Percentiles rank a stretch among this genome's conserved stretches.
These are phyloP conservation scores for Backusella circina DNA, from an alignment of 192 early-diverging fungal genomes.

Conservation along the genomic window DNA sequence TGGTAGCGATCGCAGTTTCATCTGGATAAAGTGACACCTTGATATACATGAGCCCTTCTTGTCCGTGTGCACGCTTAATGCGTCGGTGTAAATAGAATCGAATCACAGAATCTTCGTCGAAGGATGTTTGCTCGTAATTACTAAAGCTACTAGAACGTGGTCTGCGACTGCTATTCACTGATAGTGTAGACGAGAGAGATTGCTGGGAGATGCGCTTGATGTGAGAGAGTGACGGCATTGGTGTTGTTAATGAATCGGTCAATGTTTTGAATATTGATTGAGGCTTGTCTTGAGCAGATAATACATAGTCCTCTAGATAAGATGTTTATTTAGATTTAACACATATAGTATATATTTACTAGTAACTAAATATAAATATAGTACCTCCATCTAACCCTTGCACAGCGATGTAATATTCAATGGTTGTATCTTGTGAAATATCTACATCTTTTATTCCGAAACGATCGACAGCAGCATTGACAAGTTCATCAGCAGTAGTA, in stretches of 20 bases:
- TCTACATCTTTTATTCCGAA: conserved; percentile 40
- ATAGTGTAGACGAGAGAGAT: neutral
- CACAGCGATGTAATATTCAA: conserved; percentile 45
- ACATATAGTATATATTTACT: neutral
- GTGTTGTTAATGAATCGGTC: conserved; percentile 38
- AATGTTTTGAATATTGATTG: conserved; percentile 46
- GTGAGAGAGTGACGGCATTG: conserved; percentile 41
- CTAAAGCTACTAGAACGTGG: conserved; percentile 18
- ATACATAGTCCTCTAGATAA: conserved; percentile 39
- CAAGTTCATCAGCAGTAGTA: conserved; percentile 41
- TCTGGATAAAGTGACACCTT: conserved; percentile 32
- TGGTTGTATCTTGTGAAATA: conserved; percentile 19
- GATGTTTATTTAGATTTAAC: too few species aligned
- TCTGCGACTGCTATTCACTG: neutral
- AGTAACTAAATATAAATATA: neutral
- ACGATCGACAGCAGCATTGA: conserved; percentile 42
- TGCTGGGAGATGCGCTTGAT: conserved; percentile 19
- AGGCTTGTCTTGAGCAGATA: conserved; percentile 45
- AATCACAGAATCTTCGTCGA: conserved; percentile 34
- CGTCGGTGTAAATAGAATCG: conserved; percentile 45
- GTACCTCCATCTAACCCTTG: conserved; percentile 44
- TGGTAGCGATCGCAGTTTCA: neutral
- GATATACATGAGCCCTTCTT: conserved; percentile 28
- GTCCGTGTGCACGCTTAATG: conserved; percentile 29
- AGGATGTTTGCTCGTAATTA: conserved; percentile 12